phyloP scores from a whole-genome alignment of 1,284 basidiomycete species.

The Prillingera fragicola region DNA sequence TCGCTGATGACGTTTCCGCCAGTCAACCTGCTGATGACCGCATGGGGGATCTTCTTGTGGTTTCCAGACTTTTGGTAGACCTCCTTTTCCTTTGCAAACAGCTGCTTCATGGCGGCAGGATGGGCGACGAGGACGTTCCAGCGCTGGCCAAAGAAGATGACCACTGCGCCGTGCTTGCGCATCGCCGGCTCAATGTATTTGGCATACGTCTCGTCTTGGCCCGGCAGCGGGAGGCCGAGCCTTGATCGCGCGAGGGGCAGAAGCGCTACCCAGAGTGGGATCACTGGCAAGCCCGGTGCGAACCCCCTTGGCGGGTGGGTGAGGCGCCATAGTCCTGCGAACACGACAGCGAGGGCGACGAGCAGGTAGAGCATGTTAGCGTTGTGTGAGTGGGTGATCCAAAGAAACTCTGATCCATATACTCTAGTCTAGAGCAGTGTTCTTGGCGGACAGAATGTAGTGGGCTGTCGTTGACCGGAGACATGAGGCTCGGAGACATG shows the following conservation, averaged over 20 bases:
- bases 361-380: too few species aligned
- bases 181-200: constrained; percentile 1
- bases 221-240: background rate
- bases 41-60: background rate
- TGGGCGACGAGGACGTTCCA: constrained; percentile 4
- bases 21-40: constrained; percentile 1
- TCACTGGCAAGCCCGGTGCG: constrained; percentile 1
- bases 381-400: too few species aligned
- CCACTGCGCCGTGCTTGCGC: constrained; percentile 1
- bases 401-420: too few species aligned
- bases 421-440: too few species aligned
- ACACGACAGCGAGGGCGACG: too few species aligned
- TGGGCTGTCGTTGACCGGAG: too few species aligned
- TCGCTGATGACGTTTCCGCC: constrained; percentile 4
- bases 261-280: constrained; percentile 4
- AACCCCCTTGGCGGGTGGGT: constrained; percentile 2
- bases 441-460: too few species aligned
- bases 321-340: background rate
- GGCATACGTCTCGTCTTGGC: constrained; percentile 2
- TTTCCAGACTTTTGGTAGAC: constrained; percentile 2
- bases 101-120: background rate
- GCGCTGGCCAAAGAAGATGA: constrained; percentile 1
- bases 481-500: too few species aligned
- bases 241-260: background rate
- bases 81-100: background rate